Evolutionary conservation across 1,284 basidiomycete genomes (phyloP).

Genomic region (Irpex lacteus): DNA sequence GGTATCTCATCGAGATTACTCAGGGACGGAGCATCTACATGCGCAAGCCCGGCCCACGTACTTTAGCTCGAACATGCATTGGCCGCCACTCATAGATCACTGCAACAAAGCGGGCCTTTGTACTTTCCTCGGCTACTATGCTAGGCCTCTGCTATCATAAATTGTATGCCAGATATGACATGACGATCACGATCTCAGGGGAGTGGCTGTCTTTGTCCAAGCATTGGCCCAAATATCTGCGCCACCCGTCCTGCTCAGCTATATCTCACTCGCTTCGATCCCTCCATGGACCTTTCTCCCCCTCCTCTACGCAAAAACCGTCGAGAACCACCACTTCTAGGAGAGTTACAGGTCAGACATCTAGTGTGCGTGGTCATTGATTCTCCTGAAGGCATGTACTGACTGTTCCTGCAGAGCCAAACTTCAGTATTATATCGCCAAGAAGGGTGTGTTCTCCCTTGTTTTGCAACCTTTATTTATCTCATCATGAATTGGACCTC

Average conservation of each 20-base stretch:
- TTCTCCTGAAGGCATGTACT: neutral
- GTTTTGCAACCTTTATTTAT: neutral
- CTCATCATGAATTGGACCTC: neutral
- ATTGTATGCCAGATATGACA: neutral
- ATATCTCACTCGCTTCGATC: neutral
- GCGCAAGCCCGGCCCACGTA: neutral
- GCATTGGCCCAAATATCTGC: neutral
- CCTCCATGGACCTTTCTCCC: neutral
- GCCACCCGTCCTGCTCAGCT: neutral
- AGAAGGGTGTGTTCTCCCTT: neutral
- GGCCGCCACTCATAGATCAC: neutral
- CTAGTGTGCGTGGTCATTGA: neutral
- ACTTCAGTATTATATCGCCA: neutral
- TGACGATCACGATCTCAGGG: neutral
- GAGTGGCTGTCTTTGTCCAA: neutral
- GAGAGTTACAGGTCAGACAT: neutral
- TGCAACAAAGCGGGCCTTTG: neutral
- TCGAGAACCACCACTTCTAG: neutral
- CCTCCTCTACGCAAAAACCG: neutral
- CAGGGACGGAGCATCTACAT: neutral
- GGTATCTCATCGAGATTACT: neutral
- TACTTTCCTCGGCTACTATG: neutral
- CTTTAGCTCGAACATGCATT: neutral
- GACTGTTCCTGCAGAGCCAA: neutral
- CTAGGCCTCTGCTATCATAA: neutral